A percentile compares a stretch with the other conserved stretches of the same genome.
Evolutionary conservation across 2,329 filamentous ascomycete species (phyloP).

Genomic region (Fusarium sp.): DNA sequence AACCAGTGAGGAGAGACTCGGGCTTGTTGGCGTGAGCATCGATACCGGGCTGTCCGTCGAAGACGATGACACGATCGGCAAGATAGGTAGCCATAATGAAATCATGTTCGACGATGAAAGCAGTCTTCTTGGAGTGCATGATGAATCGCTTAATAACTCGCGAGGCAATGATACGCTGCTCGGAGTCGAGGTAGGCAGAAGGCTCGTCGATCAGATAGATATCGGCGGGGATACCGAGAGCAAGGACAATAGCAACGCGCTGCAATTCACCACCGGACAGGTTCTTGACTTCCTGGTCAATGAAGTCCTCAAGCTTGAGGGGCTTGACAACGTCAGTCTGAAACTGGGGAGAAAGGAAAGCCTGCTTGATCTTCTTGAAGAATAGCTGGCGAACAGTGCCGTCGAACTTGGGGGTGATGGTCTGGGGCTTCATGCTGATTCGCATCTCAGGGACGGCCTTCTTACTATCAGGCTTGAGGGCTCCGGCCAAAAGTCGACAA

Average conservation of each 20-base stretch:
- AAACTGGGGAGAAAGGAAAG: conserved; percentile 97
- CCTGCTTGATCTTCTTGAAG: conserved; percentile 99
- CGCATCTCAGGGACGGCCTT: conserved; percentile 90
- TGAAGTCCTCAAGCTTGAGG: conserved; percentile 98
- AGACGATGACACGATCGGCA: conserved; percentile 97
- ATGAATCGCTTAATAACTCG: conserved; percentile 99
- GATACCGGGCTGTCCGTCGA: conserved; percentile 92
- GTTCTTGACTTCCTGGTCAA: conserved; percentile 99
- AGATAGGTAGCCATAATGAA: conserved; percentile 91
- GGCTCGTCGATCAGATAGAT: conserved; percentile 99
- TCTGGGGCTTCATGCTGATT: conserved; percentile 99
- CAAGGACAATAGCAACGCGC: conserved; percentile 96
- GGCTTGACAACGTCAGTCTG: conserved; percentile 99
- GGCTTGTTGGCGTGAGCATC: conserved; percentile 89
- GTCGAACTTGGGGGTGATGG: conserved; percentile 97
- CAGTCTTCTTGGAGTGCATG: conserved; percentile 99
- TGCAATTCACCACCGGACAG: conserved; percentile 99
- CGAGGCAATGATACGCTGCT: conserved; percentile 97
- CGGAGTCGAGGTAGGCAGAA: conserved; percentile 96
- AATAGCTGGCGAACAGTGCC: conserved; percentile 97
- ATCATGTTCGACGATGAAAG: conserved; percentile 99
- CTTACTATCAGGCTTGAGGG: conserved; percentile 87
- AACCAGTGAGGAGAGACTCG: conserved; percentile 92
- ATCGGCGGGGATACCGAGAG: conserved; percentile 95
- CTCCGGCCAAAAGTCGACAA: conserved; percentile 94